Evolutionary conservation across 2,329 filamentous ascomycete genomes (phyloP), one percentile per base, ranked within the genome.

Genomic region (Fusarium azukiicola): DNA sequence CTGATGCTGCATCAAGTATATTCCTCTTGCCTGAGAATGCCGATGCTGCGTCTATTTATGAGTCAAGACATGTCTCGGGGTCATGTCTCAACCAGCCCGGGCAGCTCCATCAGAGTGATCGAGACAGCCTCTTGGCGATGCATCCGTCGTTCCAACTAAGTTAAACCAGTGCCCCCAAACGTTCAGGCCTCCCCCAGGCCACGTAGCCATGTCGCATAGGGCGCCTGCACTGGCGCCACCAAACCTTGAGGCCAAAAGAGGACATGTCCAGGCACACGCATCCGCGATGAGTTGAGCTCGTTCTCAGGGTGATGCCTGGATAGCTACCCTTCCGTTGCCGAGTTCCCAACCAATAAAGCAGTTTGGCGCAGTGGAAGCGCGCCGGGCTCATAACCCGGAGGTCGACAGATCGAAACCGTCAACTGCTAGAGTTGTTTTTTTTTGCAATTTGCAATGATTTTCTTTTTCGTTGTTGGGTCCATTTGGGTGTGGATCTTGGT

Each of bases 361-460:
- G 56, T 61, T 61, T 61, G 56, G 56, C 56, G 56, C 56, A 61
- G 56, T 61, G 56, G 56, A 14, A 61, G 56, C 56, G 56, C 56
- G 56, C 56, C 56, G 56, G 56, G 56, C 56, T 61, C 56, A 61
- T 61, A 61, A 61, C 56, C 56, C 56, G 56, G 56, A 61, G 56
- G 56, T 61, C 56, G 56, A 61, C 36, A 36, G 56, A 61, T 61
- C 56, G 56, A 61, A 61, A 36, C 56, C 36, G 36, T 61, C 56
- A 61, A 61, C 56, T 61, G 56, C 56, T 61, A 61, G 56, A 61
- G 56, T 61, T 61, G 36, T 61, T 40, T 42, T 61, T 27, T 61
- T 61, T 61, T 19, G 56, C n/a, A 23, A 17, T 61, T 23, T 61
- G 6, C 21, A 17, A 23, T 42, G 27, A 32, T 61, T 27, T 2